Base-by-base conservation (phyloP, 345 rosid genomes). In the Theobroma cacao region DNA sequence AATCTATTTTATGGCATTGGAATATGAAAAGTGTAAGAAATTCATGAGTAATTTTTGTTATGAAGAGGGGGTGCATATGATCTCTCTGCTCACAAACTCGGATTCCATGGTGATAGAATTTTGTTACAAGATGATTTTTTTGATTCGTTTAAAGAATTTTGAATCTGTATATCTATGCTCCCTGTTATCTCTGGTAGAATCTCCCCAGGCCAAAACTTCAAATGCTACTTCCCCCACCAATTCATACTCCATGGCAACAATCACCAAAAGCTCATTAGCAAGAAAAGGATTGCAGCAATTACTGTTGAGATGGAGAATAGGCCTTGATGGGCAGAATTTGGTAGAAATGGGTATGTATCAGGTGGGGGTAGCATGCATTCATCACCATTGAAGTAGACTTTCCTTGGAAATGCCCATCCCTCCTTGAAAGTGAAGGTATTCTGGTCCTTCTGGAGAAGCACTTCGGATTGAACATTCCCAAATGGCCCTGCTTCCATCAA, bases 321-420 rank as follows among this genome's bases (percentile, higher is more conserved):
- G 41, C 71, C 71, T 60, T 67, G 34, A 36, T 38, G 68, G 13
- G 88, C 95, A 17, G 89, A 82, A 80, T 87, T 95, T 55, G 98
- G 97, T 66, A 91, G 88, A 70, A 79, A 91, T 20, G 98, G 97
- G 85, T 93, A 95, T 17, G 92, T 58, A 65, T 93, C 99, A 17
- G 99, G 99, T 34, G 93, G 88, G 10, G 98, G 98, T 17, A 93
- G 82, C 91, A 91, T 87, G 83, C 99, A 93, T 65, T 92, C 97
- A 47, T 95, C 97, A 0, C 99, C 99, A 78, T 94, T 92, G 85
- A 95, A 92, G 84, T 95, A 95, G 5, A 93, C 97, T 84, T 88
- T 91, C 75, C 93, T 77, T 0, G 99, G 98, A 80, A 95, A 93
- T 0, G 97, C 97, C 97, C 99, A 93, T 56, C 99, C 99, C 47